Conservation (phyloP, 768 basidiomycete species). For the Collybia mongolica region DNA sequence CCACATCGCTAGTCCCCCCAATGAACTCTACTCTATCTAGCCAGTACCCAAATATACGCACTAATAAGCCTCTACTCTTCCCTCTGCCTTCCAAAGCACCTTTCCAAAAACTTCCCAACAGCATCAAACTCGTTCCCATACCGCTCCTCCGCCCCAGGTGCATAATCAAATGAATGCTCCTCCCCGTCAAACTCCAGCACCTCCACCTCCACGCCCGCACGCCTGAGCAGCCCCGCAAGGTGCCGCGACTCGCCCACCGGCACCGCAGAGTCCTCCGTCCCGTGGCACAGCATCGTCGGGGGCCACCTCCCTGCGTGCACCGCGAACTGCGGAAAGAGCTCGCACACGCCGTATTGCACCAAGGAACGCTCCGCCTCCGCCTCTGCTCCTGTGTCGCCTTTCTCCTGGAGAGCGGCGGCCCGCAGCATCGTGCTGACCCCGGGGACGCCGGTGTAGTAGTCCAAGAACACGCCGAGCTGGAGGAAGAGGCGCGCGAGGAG, state of each 20-base stretch:
- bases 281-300: conserved; percentile 45
- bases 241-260: conserved; percentile 36
- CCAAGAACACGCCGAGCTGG: conserved; percentile 55
- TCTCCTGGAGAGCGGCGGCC: conserved; percentile 13
- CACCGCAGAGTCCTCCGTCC: conserved; percentile 47
- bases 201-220: conserved; percentile 19
- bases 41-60: too few species aligned
- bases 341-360: too few species aligned
- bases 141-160: conserved; percentile 36
- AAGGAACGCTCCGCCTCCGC: background rate
- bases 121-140: conserved; percentile 35
- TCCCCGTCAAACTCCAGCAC: conserved; percentile 24
- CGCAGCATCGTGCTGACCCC: conserved; percentile 48
- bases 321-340: conserved; percentile 46
- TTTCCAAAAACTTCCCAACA: conserved; percentile 33
- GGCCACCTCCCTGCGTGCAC: conserved; percentile 37
- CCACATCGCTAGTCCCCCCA: too few species aligned
- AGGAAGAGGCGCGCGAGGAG: conserved; percentile 53
- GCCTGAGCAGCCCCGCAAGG: conserved; percentile 26
- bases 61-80: background rate
- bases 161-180: conserved; percentile 61
- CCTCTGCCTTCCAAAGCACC: background rate
- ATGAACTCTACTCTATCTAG: too few species aligned
- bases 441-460: conserved; percentile 54
- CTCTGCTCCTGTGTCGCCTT: conserved; percentile 4